Conservation (phyloP, 2,329 filamentous ascomycete genomes). For the Pseudogymnoascus sp. region DNA sequence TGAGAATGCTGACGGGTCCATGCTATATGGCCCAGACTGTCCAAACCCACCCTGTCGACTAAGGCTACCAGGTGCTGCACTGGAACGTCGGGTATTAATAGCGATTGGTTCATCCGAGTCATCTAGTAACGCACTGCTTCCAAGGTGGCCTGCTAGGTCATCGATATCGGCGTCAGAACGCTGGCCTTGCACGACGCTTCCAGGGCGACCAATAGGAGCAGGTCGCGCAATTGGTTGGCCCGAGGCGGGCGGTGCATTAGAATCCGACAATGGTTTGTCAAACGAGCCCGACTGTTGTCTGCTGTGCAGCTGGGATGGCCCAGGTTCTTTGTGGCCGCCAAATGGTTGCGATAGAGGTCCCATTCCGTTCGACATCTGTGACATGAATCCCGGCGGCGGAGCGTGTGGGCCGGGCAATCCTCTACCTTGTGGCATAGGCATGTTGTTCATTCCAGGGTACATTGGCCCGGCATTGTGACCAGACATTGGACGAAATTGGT, state of each 20-base stretch:
- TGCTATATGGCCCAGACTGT: slow-evolving; percentile 22
- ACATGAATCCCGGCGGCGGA: slow-evolving; percentile 45
- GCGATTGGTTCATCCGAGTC: slow-evolving; percentile 56
- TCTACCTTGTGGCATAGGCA: slow-evolving; percentile 48
- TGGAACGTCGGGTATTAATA: slow-evolving; percentile 29
- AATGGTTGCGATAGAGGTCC: slow-evolving; percentile 31
- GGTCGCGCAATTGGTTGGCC: slow-evolving; percentile 70
- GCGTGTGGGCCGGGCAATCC: slow-evolving; percentile 32
- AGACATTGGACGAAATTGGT: slow-evolving; percentile 48
- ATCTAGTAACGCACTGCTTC: slow-evolving; percentile 80
- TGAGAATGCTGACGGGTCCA: slow-evolving; percentile 25
- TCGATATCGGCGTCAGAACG: slow-evolving; percentile 54
- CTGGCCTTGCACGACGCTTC: slow-evolving; percentile 57
- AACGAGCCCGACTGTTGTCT: slow-evolving; percentile 68
- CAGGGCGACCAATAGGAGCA: slow-evolving; percentile 79
- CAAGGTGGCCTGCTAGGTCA: slow-evolving; percentile 69
- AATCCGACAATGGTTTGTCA: slow-evolving; percentile 42
- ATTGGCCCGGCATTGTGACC: slow-evolving; percentile 44
- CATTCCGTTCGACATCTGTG: slow-evolving; percentile 35
- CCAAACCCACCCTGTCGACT: slow-evolving; percentile 23
- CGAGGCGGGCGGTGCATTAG: slow-evolving; percentile 39
- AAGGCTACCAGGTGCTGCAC: slow-evolving; percentile 22
- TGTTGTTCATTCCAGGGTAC: slow-evolving; percentile 53
- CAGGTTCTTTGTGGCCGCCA: slow-evolving; percentile 31
- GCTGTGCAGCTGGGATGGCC: slow-evolving; percentile 53